Conservation (phyloP, 2,329 filamentous ascomycete species). For the Ascochyta pisi region DNA sequence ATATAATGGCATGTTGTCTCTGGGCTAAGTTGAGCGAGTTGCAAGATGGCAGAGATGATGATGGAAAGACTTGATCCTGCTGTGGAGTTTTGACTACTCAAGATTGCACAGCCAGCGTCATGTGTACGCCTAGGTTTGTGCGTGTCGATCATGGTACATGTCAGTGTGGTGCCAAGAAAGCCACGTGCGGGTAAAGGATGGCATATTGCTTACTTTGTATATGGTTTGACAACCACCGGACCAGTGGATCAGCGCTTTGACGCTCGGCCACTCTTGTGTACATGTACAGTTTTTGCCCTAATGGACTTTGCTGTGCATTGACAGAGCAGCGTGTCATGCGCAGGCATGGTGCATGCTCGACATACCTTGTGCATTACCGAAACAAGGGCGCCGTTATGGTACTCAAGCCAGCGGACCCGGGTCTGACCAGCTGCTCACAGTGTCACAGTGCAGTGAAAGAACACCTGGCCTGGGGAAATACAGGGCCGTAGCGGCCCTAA, state of each 20-base stretch:
- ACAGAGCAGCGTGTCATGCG: constrained; percentile 1
- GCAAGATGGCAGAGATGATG: no score
- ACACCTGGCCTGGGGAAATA: constrained; percentile 38
- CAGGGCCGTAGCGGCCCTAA: constrained; percentile 1
- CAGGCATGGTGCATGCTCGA: background rate
- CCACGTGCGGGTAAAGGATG: no score
- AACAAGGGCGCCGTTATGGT: constrained; percentile 10
- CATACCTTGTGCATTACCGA: constrained; percentile 12
- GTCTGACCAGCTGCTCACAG: background rate
- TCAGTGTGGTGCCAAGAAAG: no score
- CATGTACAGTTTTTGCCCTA: background rate
- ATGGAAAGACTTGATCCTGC: no score
- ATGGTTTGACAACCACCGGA: no score
- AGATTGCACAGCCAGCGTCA: no score
- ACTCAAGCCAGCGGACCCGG: background rate
- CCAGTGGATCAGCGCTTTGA: background rate
- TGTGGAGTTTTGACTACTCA: no score
- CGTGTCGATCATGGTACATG: no score
- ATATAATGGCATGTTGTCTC: no score
- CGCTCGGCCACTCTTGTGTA: background rate
- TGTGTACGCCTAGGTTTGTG: no score
- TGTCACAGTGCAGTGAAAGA: constrained; percentile 13
- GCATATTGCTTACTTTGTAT: background rate
- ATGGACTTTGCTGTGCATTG: background rate
- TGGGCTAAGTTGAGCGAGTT: no score